These are phyloP conservation scores for Bidens hawaiensis DNA, from an alignment of 140 eudicot genomes.

Conservation along the genomic window DNA sequence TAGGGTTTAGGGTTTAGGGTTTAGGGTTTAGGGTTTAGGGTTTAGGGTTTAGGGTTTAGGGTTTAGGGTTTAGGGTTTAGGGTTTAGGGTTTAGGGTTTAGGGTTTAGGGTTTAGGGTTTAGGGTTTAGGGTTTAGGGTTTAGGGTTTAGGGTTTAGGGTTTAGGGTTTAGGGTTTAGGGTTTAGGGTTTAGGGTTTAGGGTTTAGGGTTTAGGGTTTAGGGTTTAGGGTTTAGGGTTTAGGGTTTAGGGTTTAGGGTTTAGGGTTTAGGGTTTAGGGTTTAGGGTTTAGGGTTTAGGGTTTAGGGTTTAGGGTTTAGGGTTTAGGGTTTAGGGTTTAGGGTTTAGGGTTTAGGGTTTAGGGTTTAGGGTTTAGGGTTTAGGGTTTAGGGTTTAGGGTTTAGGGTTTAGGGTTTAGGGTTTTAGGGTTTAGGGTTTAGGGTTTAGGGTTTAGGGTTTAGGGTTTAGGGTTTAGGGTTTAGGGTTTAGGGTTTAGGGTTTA, in stretches of 20 bases:
- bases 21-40: background rate
- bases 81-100: no score
- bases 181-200: conserved; percentile 1
- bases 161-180: background rate
- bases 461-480: no score
- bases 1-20: conserved; percentile 4
- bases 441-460: no score
- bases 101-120: no score
- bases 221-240: conserved; percentile 4
- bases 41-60: no score
- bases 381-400: no score
- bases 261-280: conserved; percentile 2
- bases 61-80: no score
- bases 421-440: no score
- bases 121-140: no score
- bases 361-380: background rate
- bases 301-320: conserved; percentile 10
- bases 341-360: conserved; percentile 3
- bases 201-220: background rate
- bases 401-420: no score
- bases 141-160: no score
- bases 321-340: conserved; percentile 5
- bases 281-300: conserved; percentile 10
- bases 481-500: no score
- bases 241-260: conserved; percentile 5